Evolutionary conservation across 1,284 basidiomycete species (phyloP).

Genomic region (Cystobasidium slooffiae): DNA sequence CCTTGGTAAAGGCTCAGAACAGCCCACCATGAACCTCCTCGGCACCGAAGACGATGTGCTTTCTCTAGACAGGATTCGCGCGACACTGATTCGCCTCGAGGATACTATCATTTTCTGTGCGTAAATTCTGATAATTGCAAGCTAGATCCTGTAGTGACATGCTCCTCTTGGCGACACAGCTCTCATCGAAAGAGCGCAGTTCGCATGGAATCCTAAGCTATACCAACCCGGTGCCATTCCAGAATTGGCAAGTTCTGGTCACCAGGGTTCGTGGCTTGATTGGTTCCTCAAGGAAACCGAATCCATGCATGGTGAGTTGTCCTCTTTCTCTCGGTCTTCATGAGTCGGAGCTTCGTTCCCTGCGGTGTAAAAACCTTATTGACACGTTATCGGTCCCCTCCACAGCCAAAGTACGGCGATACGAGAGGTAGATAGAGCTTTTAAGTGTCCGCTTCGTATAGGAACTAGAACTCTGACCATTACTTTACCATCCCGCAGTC

Average conservation of each 20-base stretch:
- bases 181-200: constrained; percentile 95
- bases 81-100: constrained; percentile 84
- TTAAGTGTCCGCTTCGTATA: neutral
- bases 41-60: constrained; percentile 22
- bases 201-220: constrained; percentile 89
- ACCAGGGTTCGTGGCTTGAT: constrained; percentile 86
- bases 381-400: neutral
- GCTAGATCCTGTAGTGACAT: no score
- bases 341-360: no score
- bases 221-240: constrained; percentile 68
- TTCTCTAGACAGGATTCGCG: constrained; percentile 65
- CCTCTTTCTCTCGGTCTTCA: neutral
- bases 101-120: constrained; percentile 95
- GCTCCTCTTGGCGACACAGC: no score
- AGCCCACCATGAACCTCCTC: constrained; percentile 35
- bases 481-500: constrained; percentile 62
- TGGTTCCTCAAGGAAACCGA: constrained; percentile 98
- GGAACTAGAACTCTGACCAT: neutral
- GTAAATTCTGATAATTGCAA: no score
- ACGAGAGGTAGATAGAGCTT: constrained; percentile 71
- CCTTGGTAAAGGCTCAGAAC: neutral
- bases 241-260: constrained; percentile 72
- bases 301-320: constrained; percentile 79
- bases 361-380: neutral
- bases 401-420: constrained; percentile 86